Percentiles rank a stretch among this genome's conserved stretches.
Conservation (phyloP, 1,284 basidiomycete species). For the Boletus holoroseus region DNA sequence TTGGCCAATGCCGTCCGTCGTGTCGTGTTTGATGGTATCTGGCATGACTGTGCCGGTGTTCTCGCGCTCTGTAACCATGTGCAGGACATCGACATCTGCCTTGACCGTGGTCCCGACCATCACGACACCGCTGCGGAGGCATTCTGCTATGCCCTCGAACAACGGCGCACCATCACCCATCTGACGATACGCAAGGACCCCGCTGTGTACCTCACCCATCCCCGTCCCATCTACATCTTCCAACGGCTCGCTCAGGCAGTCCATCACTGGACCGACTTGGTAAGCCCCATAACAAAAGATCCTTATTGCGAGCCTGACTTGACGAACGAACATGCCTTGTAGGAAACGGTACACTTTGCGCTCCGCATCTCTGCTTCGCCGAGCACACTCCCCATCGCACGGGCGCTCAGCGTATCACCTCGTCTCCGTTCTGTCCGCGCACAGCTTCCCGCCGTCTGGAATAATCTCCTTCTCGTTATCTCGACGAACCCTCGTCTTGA, state of each 20-base stretch:
- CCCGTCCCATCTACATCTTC: constrained; percentile 41
- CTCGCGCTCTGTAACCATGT: constrained; percentile 33
- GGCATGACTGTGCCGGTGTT: constrained; percentile 24
- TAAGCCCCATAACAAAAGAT: constrained; percentile 24
- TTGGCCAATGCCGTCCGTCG: constrained; percentile 38
- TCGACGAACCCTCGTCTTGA: constrained; percentile 40
- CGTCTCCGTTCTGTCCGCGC: constrained; percentile 41
- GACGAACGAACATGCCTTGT: neutral
- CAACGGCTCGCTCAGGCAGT: constrained; percentile 42
- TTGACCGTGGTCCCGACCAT: constrained; percentile 34
- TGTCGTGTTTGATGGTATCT: constrained; percentile 36
- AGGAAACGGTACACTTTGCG: constrained; percentile 28
- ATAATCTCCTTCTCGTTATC: constrained; percentile 40
- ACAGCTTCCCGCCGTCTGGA: constrained; percentile 46
- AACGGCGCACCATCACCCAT: constrained; percentile 35
- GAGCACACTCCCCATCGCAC: constrained; percentile 17
- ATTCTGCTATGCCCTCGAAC: constrained; percentile 40
- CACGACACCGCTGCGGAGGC: constrained; percentile 32
- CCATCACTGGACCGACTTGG: constrained; percentile 40
- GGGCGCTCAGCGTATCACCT: constrained; percentile 36
- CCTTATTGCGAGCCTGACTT: neutral
- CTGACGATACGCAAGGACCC: constrained; percentile 46
- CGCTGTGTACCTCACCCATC: constrained; percentile 48
- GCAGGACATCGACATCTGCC: constrained; percentile 41
- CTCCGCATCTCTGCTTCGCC: constrained; percentile 19